Evolutionary conservation across 1,139 yeast species (phyloP).

Genomic region (Geotrichum bryndzae): DNA sequence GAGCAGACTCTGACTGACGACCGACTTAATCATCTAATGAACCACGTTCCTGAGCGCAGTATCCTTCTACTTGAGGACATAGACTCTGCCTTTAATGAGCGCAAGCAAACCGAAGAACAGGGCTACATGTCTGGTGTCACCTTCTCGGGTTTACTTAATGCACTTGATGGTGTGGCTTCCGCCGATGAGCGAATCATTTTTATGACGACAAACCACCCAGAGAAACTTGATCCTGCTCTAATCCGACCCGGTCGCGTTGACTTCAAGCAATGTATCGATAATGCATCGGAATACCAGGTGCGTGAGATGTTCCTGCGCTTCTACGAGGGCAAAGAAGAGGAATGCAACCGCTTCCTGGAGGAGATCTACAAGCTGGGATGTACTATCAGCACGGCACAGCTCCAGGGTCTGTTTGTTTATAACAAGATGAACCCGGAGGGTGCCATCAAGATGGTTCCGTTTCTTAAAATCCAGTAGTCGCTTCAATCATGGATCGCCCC

Average conservation of each 20-base stretch:
- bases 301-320: slow-evolving; percentile 80
- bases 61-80: slow-evolving; percentile 82
- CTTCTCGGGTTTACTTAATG: slow-evolving; percentile 86
- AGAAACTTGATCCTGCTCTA: slow-evolving; percentile 67
- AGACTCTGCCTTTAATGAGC: slow-evolving; percentile 88
- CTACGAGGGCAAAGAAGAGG: slow-evolving; percentile 58
- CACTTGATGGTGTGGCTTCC: slow-evolving; percentile 96
- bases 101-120: slow-evolving; percentile 71
- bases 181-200: slow-evolving; percentile 95
- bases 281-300: slow-evolving; percentile 79
- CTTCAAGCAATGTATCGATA: slow-evolving; percentile 70
- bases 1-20: slow-evolving; percentile 93
- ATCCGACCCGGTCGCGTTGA: slow-evolving; percentile 94
- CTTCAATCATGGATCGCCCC: background rate
- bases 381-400: slow-evolving; percentile 83
- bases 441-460: slow-evolving; percentile 59
- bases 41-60: slow-evolving; percentile 88
- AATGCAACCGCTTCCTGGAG: slow-evolving; percentile 58
- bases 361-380: slow-evolving; percentile 47
- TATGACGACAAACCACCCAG: slow-evolving; percentile 98
- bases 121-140: slow-evolving; percentile 77
- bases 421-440: slow-evolving; percentile 77
- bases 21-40: slow-evolving; percentile 87
- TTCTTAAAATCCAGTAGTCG: slow-evolving; percentile 9
- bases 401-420: slow-evolving; percentile 92